Conservation (phyloP, 169 alveolate species). For the Plasmodium ovale region DNA sequence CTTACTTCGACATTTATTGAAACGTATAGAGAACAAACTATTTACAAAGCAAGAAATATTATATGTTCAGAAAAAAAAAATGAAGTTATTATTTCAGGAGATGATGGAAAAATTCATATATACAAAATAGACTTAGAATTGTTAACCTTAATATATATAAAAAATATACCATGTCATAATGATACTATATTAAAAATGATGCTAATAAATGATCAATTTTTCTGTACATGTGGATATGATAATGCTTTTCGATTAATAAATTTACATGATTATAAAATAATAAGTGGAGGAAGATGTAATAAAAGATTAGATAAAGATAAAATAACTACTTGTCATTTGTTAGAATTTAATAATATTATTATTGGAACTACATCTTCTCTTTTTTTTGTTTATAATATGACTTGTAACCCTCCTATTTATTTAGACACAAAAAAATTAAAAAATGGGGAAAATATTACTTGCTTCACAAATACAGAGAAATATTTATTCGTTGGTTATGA, state of each 20-base stretch:
- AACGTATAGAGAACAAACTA: conserved; percentile 68
- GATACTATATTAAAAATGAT: conserved; percentile 80
- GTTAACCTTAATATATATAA: conserved; percentile 72
- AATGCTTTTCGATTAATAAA: conserved; percentile 79
- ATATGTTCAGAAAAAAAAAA: conserved; percentile 27
- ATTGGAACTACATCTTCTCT: conserved; percentile 36
- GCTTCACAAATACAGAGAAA: conserved; percentile 72
- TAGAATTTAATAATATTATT: conserved; percentile 39
- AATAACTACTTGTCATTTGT: conserved; percentile 76
- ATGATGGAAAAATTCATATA: conserved; percentile 73
- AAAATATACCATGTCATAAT: conserved; percentile 77
- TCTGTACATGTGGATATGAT: conserved; percentile 86
- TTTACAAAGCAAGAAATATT: conserved; percentile 64
- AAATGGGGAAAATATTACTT: conserved; percentile 45
- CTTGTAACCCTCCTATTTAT: conserved; percentile 56
- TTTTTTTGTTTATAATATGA: conserved; percentile 61
- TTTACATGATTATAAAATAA: conserved; percentile 62
- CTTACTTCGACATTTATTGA: conserved; percentile 54
- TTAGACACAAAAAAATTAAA: conserved; percentile 43
- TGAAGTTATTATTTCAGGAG: conserved; percentile 69
- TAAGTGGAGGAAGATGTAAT: conserved; percentile 85
- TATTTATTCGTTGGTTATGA: conserved; percentile 64
- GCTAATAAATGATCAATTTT: conserved; percentile 22
- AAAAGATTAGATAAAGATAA: conserved; percentile 83
- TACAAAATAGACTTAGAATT: conserved; percentile 37